Base-by-base conservation (phyloP, 208 protist species). In the Trypanosoma scelopori region DNA sequence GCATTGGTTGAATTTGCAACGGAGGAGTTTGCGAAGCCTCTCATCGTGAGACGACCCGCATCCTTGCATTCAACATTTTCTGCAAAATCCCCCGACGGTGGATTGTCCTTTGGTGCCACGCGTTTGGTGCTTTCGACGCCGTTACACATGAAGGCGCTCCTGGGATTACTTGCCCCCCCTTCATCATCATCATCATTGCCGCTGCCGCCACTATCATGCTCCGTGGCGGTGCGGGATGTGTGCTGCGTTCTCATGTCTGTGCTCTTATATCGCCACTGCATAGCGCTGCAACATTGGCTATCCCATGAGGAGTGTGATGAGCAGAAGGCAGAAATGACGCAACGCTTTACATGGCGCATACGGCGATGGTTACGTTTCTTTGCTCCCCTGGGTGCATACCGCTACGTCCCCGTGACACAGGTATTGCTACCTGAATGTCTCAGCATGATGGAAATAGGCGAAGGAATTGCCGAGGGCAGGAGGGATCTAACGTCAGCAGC, bases 171-270 rank as follows among this genome's bases (percentile, higher is more conserved):
- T 13, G 41, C 27, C 18, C 56, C 49, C 20, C 39, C 39, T 53
- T 32, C 57, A 13, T 52, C 43, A 28, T 61, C 45, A 18, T 22
- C 15, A 13, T 43, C n/a, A 42, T 41, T 30, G 27, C 20, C 25
- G 41, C 11, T 22, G 23, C 18, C 11, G 23, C 37, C 60, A 47
- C 16, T 49, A 47, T 27, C 27, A 11, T 51, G 60, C 32, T 65
- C 37, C 7, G 25, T 23, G 4, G 45, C 28, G 15, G 30, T 69
- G 16, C 41, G 22, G 18, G 49, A 60, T 32, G 48, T 71, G 1
- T 56, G 47, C 61, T 60, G 58, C 45, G 66, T 71, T 27, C 23
- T 71, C 2, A 64, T 71, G 66, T 65, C 57, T 45, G 66, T 71
- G 32, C 53, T 71, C 13, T 50, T 71, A 5, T 71, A 71, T 51